Conservation (phyloP, 148 eudicot genomes). For the Salicornia ramosissima region DNA sequence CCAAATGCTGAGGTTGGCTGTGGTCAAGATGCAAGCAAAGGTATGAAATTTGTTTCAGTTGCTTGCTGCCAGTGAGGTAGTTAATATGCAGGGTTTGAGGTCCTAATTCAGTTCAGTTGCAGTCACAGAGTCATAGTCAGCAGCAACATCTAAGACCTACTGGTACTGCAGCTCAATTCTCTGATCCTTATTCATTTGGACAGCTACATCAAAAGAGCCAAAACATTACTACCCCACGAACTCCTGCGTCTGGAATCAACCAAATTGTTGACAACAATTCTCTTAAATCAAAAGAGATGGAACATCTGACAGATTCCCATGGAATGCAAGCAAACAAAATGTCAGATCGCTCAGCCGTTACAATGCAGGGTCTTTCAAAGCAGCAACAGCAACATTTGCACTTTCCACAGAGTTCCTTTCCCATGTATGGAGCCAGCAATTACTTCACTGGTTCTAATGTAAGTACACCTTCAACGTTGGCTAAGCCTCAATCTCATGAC, state of each 20-base stretch:
- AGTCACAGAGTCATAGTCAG: slow-evolving; percentile 37
- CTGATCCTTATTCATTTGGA: slow-evolving; percentile 41
- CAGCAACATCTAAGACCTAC: slow-evolving; percentile 45
- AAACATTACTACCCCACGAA: slow-evolving; percentile 24
- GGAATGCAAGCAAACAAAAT: slow-evolving; percentile 50
- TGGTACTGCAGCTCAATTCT: slow-evolving; percentile 27
- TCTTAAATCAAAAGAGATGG: slow-evolving; percentile 38
- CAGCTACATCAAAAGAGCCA: slow-evolving; percentile 36
- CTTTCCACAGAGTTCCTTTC: slow-evolving; percentile 59
- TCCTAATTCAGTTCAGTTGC: slow-evolving; percentile 34
- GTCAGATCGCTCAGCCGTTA: slow-evolving; percentile 36
- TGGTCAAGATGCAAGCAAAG: slow-evolving; percentile 68
- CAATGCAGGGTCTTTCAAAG: slow-evolving; percentile 61
- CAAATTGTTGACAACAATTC: slow-evolving; percentile 36
- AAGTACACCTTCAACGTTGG: slow-evolving; percentile 37
- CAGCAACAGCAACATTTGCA: slow-evolving; percentile 73
- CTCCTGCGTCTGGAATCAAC: slow-evolving; percentile 28
- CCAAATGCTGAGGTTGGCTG: slow-evolving; percentile 86
- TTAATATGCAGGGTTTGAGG: slow-evolving; percentile 32
- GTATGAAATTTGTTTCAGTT: slow-evolving; percentile 29
- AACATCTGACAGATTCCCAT: slow-evolving; percentile 40
- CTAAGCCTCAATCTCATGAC: slow-evolving; percentile 51
- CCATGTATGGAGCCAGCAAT: slow-evolving; percentile 54
- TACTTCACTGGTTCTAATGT: slow-evolving; percentile 44
- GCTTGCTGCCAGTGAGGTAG: slow-evolving; percentile 13